A percentile compares a stretch with the other conserved stretches of the same genome.
phyloP scores from a whole-genome alignment of 352 stramenopile species.

The Phytophthora pini region DNA sequence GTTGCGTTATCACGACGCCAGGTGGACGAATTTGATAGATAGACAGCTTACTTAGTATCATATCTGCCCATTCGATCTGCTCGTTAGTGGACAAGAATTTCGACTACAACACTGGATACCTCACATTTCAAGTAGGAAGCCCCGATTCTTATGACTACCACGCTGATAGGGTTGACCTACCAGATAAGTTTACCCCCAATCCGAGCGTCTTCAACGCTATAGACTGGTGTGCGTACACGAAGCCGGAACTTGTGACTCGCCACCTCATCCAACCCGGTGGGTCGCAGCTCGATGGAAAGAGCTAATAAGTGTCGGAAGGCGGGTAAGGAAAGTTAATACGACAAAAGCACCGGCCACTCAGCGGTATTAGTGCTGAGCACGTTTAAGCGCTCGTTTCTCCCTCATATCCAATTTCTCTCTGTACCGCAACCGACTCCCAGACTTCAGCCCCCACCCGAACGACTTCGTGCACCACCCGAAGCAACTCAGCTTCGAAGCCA shows the following conservation, averaged over 20 bases:
- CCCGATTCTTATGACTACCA: no score
- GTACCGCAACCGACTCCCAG: conserved; percentile 29
- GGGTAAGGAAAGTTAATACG: conserved; percentile 1
- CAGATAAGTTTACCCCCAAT: neutral
- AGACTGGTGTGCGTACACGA: conserved; percentile 6
- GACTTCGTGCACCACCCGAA: conserved; percentile 1
- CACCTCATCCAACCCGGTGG: conserved; percentile 8
- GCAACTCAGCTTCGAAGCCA: conserved; percentile 1
- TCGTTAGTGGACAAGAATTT: no score
- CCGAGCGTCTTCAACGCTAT: neutral
- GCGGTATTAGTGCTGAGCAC: neutral
- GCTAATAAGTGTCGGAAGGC: conserved; percentile 17
- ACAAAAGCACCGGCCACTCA: neutral
- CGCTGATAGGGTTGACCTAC: no score
- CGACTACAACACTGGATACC: no score
- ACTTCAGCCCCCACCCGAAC: neutral
- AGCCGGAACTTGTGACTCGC: conserved; percentile 5
- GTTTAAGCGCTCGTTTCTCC: conserved; percentile 17
- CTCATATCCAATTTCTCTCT: conserved; percentile 37
- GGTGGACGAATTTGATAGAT: no score
- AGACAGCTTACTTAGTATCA: no score
- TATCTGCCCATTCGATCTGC: no score
- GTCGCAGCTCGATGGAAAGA: neutral
- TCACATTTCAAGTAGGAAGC: no score
- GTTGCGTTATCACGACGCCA: no score